These are phyloP conservation scores for Mortierella sp. DNA, from an alignment of 371 early-diverging fungal species.

Conservation along the genomic window DNA sequence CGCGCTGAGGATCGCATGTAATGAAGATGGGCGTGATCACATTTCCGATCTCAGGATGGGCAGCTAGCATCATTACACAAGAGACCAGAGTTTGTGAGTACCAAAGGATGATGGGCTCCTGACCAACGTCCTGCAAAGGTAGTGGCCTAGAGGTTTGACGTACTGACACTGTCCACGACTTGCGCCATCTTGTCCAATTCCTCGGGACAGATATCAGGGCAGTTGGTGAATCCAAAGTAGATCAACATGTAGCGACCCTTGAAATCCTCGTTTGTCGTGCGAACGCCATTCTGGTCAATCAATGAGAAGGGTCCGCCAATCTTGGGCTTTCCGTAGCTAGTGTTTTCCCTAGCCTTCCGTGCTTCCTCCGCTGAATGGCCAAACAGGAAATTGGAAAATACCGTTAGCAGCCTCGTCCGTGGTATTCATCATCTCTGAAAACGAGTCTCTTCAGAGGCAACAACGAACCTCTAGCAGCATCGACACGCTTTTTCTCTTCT, in stretches of 20 bases:
- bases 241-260: conserved; percentile 86
- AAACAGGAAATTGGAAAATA: neutral
- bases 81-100: neutral
- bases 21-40: conserved; percentile 92
- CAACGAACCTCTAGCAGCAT: conserved; percentile 56
- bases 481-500: conserved; percentile 69
- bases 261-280: conserved; percentile 74
- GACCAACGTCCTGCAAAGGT: no score
- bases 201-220: conserved; percentile 98
- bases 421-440: no score
- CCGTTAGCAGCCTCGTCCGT: no score
- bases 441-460: no score
- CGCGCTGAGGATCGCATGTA: conserved; percentile 96
- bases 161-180: conserved; percentile 84
- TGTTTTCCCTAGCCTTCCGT: conserved; percentile 51
- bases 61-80: conserved; percentile 14
- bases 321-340: conserved; percentile 81
- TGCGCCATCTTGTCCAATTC: conserved; percentile 97
- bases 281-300: conserved; percentile 79
- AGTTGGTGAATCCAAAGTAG: conserved; percentile 98
- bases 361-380: conserved; percentile 49
- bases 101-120: no score
- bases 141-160: no score
- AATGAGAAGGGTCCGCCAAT: conserved; percentile 94
- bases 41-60: conserved; percentile 65